phyloP scores from a whole-genome alignment of 1,284 basidiomycete species.

The Puccinia novopanici region DNA sequence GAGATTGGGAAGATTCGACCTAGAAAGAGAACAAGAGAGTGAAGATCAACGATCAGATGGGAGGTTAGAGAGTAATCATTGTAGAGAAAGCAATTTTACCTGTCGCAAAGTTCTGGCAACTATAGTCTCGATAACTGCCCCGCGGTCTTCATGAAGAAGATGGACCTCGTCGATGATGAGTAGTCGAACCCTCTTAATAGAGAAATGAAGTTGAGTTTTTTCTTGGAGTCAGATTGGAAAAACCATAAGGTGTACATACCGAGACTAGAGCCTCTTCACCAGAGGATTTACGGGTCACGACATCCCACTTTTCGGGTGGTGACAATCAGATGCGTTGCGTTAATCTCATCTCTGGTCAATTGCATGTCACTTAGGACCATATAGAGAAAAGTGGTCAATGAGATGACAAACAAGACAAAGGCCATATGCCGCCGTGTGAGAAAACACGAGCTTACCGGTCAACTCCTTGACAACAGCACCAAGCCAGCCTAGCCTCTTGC shows the following conservation, averaged over 20 bases:
- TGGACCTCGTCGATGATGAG: conserved; percentile 99
- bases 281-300: conserved; percentile 94
- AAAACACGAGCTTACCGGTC: conserved; percentile 66
- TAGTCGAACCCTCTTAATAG: conserved; percentile 71
- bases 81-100: conserved; percentile 60
- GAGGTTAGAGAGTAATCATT: not conserved
- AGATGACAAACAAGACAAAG: not conserved
- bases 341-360: conserved; percentile 88
- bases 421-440: not conserved
- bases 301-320: conserved; percentile 99
- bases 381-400: not conserved
- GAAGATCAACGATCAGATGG: not conserved
- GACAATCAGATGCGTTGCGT: conserved; percentile 95
- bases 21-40: not conserved
- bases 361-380: conserved; percentile 85
- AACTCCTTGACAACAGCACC: conserved; percentile 84
- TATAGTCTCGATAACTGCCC: conserved; percentile 97
- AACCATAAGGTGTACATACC: conserved; percentile 1
- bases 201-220: not conserved
- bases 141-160: conserved; percentile 93
- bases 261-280: conserved; percentile 93
- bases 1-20: conserved; percentile 92
- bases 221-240: not conserved
- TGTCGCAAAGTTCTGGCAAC: conserved; percentile 92
- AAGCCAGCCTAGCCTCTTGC: conserved; percentile 87